Conservation (phyloP, 768 basidiomycete genomes). For the Brasilioporus rufonigricans region DNA sequence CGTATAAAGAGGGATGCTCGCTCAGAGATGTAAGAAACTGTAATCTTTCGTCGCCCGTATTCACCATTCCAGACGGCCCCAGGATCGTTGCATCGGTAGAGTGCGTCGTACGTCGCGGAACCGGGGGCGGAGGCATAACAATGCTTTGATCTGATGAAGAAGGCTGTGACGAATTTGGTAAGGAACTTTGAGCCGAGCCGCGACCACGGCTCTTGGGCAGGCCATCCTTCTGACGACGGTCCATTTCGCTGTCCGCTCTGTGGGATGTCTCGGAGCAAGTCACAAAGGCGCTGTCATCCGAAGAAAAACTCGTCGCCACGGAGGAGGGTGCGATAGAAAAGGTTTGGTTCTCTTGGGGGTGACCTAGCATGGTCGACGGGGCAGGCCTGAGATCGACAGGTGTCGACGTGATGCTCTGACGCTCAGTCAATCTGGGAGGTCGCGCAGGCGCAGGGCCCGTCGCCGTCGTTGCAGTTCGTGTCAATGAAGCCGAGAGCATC, state of each 20-base stretch:
- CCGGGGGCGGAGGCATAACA: conserved; percentile 32
- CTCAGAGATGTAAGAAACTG: conserved; percentile 40
- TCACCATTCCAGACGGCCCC: conserved; percentile 6
- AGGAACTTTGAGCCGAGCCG: conserved; percentile 13
- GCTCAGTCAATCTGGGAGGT: not conserved
- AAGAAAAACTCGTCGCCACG: conserved; percentile 15
- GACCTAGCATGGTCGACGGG: not conserved
- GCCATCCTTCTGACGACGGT: not conserved
- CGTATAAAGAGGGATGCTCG: conserved; percentile 49
- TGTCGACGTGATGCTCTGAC: not conserved
- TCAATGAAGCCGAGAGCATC: conserved; percentile 12
- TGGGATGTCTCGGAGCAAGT: conserved; percentile 27
- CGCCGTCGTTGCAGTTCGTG: conserved; percentile 15
- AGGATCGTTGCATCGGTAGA: conserved; percentile 1
- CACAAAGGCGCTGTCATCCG: conserved; percentile 27
- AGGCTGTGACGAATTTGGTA: conserved; percentile 35
- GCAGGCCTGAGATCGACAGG: not conserved
- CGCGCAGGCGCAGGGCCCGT: not conserved
- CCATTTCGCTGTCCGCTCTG: conserved; percentile 1
- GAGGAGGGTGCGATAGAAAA: conserved; percentile 8
- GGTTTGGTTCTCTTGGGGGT: not conserved
- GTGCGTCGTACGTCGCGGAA: conserved; percentile 17
- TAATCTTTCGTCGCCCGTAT: conserved; percentile 7
- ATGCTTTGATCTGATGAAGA: conserved; percentile 26
- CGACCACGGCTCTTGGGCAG: conserved; percentile 1